Conservation (phyloP, 2,329 filamentous ascomycete species). For the Microcyclospora pomicola region DNA sequence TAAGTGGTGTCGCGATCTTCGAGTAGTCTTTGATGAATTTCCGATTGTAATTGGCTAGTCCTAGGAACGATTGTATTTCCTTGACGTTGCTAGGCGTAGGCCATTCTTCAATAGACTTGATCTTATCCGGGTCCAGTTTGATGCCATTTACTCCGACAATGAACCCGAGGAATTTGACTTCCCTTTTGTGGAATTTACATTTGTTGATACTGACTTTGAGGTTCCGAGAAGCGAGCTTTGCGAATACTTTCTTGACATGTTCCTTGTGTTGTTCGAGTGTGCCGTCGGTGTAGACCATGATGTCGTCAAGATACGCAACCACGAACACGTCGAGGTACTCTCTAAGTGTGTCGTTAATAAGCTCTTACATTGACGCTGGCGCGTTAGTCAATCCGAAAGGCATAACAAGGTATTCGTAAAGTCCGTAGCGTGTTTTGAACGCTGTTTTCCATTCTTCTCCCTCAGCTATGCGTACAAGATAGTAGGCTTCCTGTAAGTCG, state of each 20-base stretch:
- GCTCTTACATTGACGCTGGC: conserved; percentile 2
- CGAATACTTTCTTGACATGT: conserved; percentile 1
- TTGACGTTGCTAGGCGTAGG: too few relatives aligned
- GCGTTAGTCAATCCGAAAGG: conserved; percentile 10
- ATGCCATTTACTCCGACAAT: conserved; percentile 12
- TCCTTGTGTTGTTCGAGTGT: conserved; percentile 1
- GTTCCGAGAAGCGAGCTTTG: too few relatives aligned
- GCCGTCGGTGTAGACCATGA: conserved; percentile 12
- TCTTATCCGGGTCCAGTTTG: conserved; percentile 6
- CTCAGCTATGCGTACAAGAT: too few relatives aligned
- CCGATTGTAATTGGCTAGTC: conserved; percentile 7
- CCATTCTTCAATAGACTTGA: too few relatives aligned
- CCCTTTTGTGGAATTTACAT: conserved; percentile 16
- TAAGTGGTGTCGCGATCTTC: conserved; percentile 3
- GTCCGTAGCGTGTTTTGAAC: too few relatives aligned
- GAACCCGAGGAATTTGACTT: conserved; percentile 15
- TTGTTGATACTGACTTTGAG: conserved; percentile 11
- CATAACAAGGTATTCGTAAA: conserved; percentile 24
- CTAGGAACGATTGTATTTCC: too few relatives aligned
- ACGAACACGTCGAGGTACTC: conserved; percentile 12
- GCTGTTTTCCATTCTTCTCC: too few relatives aligned
- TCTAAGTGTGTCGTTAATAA: conserved; percentile 12
- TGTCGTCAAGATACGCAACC: conserved; percentile 13
- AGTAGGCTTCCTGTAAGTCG: too few relatives aligned
- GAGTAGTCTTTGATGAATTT: conserved; percentile 7